Base-by-base conservation (phyloP, 177 flowering plant species). In the Telopea speciosissima region DNA sequence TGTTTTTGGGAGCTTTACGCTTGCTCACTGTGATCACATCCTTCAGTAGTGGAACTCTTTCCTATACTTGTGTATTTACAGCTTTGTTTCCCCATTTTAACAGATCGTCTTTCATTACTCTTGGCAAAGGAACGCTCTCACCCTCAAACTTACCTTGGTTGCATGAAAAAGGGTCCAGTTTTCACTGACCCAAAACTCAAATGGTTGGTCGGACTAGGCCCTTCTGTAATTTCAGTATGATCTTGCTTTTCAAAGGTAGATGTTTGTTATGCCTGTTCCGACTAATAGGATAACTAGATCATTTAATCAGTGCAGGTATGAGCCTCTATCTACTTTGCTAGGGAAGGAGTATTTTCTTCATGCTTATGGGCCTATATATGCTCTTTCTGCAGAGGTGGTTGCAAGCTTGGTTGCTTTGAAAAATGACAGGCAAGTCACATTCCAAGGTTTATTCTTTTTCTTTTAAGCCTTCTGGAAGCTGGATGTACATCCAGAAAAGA, bases 341-440 rank as follows among this genome's bases (percentile, higher is more conserved):
- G 98, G 99, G 64, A 83, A 80, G 67, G 98, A 95, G 83, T 95
- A 95, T 73, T 95, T 95, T 81, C 84, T 95, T 52, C 98, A 95
- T 85, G 99, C 99, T 61, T 92, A 92, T 83, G 99, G 99, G 70
- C 99, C 99, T 61, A 78, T 95, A 78, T 92, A 95, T 82, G 97
- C 97, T 75, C 94, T 95, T 65, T 93, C 99, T 52, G 88, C 94
- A 23, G 91, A 91, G 72, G 99, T 93, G 66, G 97, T 95, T 73
- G 83, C 86, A 66, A 89, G 90, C 76, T 83, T 95, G 88, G 93
- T 85, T 72, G 85, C 94, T 63, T 81, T 93, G 66, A 87, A 83
- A 79, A 91, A 93, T 73, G 72, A 90, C 80, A 93, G 97, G 98
- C 77, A 77, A 82, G 89, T 81, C 5, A 7, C 7, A 33, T 33